phyloP scores from a whole-genome alignment of 176 grass and related monocot genomes.

The Aegilops bicornis region DNA sequence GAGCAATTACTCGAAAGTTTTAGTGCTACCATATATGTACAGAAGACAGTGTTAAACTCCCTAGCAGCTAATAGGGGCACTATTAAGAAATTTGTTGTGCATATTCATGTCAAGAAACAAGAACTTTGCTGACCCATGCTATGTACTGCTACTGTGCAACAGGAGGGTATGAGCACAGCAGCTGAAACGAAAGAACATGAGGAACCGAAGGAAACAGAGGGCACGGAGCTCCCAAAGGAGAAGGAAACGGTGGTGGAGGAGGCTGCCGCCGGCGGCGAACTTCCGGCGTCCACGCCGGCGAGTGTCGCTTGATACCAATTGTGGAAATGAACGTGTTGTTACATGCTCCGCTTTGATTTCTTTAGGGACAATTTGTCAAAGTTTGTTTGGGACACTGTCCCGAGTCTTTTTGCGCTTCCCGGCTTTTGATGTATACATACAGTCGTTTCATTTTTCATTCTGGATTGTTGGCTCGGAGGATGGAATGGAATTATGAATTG shows the following conservation, averaged over 20 bases:
- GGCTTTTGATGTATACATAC: neutral
- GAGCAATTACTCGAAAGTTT: too few relatives aligned
- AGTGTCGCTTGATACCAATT: slow-evolving; percentile 8
- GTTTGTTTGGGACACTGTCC: neutral
- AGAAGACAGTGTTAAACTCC: too few relatives aligned
- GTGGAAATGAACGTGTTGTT: neutral
- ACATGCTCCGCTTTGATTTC: neutral
- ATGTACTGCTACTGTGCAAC: neutral
- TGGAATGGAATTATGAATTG: neutral
- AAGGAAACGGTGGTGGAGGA: neutral
- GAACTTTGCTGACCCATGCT: neutral
- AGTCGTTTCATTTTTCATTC: neutral
- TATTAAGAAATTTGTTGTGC: neutral
- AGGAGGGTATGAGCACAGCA: neutral
- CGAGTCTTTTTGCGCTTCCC: neutral
- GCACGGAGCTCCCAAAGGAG: neutral
- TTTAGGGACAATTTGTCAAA: neutral
- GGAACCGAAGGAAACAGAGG: neutral
- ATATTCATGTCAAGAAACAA: neutral
- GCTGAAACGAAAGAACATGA: neutral
- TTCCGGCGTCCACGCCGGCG: neutral
- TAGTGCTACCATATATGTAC: too few relatives aligned
- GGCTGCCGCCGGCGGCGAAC: neutral
- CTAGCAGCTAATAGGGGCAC: neutral
- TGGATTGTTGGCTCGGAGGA: neutral